Conservation (phyloP, 768 basidiomycete species). For the Collybiopsis confluens region DNA sequence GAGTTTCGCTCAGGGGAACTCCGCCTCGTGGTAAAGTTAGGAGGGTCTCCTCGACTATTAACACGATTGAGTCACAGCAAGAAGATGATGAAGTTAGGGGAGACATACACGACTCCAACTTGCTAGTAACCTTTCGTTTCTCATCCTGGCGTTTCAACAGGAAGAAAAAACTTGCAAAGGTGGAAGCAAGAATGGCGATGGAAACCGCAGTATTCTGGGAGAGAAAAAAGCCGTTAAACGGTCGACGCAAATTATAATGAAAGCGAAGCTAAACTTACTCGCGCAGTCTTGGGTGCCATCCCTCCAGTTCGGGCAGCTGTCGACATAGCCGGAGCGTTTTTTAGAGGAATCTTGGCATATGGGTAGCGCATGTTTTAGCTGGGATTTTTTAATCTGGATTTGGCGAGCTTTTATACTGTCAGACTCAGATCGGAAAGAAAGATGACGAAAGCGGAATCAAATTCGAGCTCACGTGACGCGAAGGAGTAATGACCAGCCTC, state of each 20-base stretch:
- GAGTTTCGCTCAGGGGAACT: neutral
- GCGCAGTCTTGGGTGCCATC: neutral
- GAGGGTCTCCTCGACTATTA: neutral
- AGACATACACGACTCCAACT: neutral
- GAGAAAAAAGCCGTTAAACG: neutral
- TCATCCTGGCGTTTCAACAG: neutral
- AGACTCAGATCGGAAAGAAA: no score
- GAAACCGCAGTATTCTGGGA: neutral
- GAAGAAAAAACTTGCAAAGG: constrained; percentile 1
- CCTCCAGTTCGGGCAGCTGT: neutral
- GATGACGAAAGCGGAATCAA: no score
- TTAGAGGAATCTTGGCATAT: no score
- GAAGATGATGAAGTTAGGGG: neutral
- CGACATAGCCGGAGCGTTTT: no score
- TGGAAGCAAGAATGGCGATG: neutral
- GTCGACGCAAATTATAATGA: neutral
- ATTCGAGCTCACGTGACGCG: no score
- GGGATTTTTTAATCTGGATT: no score
- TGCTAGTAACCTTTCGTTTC: neutral
- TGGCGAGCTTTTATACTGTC: no score
- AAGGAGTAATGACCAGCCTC: no score
- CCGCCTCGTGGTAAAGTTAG: neutral
- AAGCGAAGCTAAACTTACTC: neutral
- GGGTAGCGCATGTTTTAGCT: no score
- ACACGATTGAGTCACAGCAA: no score